Conservation (phyloP, 2,329 filamentous ascomycete species). For the Microthyrium microscopicum region DNA sequence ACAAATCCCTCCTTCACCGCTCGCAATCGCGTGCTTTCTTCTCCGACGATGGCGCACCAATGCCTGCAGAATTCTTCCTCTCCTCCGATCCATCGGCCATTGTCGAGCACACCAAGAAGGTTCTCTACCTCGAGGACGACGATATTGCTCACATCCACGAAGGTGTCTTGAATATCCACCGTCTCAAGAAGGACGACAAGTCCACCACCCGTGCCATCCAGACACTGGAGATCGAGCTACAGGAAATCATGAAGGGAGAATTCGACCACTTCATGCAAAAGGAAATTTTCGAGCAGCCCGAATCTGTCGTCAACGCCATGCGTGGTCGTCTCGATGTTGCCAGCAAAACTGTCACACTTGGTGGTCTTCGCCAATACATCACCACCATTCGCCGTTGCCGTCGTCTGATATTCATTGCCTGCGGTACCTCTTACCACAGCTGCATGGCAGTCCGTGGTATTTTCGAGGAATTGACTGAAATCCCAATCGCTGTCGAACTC, state of each 20-base stretch:
- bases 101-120: conserved; percentile 99
- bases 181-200: conserved; percentile 86
- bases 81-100: conserved; percentile 97
- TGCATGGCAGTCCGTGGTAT: conserved; percentile 98
- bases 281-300: conserved; percentile 99
- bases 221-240: conserved; percentile 94
- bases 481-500: conserved; percentile 90
- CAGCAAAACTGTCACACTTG: conserved; percentile 90
- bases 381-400: conserved; percentile 90
- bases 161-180: conserved; percentile 96
- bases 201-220: conserved; percentile 97
- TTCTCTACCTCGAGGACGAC: conserved; percentile 97
- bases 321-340: conserved; percentile 87
- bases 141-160: conserved; percentile 99
- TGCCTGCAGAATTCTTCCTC: conserved; percentile 98
- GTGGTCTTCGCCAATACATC: conserved; percentile 92
- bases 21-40: conserved; percentile 98
- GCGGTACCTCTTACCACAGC: conserved; percentile 95
- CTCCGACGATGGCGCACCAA: conserved; percentile 93
- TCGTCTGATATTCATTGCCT: conserved; percentile 97
- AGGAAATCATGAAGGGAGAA: conserved; percentile 99
- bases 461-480: conserved; percentile 95
- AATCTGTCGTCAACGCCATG: conserved; percentile 99
- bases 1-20: conserved; percentile 96
- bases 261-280: conserved; percentile 99